A percentile compares a stretch with the other conserved stretches of the same genome.
phyloP scores from a whole-genome alignment of 257 asterid genomes.

The Penstemon newberryi region DNA sequence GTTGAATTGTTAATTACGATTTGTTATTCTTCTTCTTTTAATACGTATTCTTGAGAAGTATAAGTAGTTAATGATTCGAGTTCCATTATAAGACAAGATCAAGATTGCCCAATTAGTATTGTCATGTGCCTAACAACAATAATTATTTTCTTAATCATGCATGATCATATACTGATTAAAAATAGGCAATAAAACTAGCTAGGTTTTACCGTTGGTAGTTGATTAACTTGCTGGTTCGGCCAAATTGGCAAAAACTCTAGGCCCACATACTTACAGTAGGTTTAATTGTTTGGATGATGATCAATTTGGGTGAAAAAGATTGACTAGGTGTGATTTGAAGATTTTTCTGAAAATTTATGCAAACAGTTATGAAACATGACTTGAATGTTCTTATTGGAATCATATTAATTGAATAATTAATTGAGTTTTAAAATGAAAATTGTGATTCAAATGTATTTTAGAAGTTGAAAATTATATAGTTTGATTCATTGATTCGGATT shows the following conservation, averaged over 20 bases:
- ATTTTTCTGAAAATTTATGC: not conserved
- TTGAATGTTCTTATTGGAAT: too few relatives aligned
- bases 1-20: not conserved
- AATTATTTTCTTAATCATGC: slow-evolving; percentile 34
- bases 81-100: slow-evolving; percentile 13
- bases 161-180: not conserved
- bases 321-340: not conserved
- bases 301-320: slow-evolving; percentile 5
- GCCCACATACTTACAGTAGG: not conserved
- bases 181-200: not conserved
- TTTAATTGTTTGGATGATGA: not conserved
- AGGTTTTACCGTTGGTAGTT: slow-evolving; percentile 41
- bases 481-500: too few relatives aligned
- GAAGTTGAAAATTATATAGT: too few relatives aligned
- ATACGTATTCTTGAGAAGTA: slow-evolving; percentile 16
- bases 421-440: too few relatives aligned
- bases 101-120: slow-evolving; percentile 24
- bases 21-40: not conserved
- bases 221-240: slow-evolving; percentile 13
- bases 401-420: too few relatives aligned
- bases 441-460: too few relatives aligned
- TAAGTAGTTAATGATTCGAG: slow-evolving; percentile 25
- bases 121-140: too few relatives aligned
- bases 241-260: slow-evolving; percentile 17
- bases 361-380: too few relatives aligned